Percentiles rank a stretch among this genome's conserved stretches.
Conservation (phyloP, 257 asterid genomes). For the Salvia splendens region DNA sequence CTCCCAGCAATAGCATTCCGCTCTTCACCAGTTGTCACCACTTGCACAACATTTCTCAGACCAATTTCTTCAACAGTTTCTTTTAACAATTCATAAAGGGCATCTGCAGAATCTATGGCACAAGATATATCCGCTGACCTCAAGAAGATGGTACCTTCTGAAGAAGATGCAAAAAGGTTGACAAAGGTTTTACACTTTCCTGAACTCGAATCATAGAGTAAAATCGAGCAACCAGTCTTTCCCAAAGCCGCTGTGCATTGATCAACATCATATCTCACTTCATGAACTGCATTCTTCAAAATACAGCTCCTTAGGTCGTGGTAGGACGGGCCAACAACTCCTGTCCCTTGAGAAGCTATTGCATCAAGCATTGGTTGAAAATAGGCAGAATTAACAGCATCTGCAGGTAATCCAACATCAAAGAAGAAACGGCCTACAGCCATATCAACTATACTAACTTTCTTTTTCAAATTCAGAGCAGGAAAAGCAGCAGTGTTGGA, state of each 20-base stretch:
- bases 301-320: constrained; percentile 79
- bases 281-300: constrained; percentile 70
- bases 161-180: constrained; percentile 59
- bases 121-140: constrained; percentile 73
- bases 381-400: constrained; percentile 74
- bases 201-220: constrained; percentile 70
- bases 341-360: constrained; percentile 63
- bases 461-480: constrained; percentile 39
- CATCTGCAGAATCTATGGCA: constrained; percentile 54
- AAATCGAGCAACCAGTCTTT: constrained; percentile 73
- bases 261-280: constrained; percentile 62
- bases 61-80: constrained; percentile 87
- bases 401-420: constrained; percentile 70
- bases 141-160: constrained; percentile 67
- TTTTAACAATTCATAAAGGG: constrained; percentile 64
- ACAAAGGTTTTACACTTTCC: constrained; percentile 60
- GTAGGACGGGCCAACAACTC: constrained; percentile 65
- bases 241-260: constrained; percentile 64
- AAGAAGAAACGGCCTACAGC: constrained; percentile 80
- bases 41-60: constrained; percentile 70
- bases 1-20: constrained; percentile 71
- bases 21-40: constrained; percentile 70
- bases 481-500: constrained; percentile 41
- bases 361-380: constrained; percentile 92
- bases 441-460: constrained; percentile 59